phyloP scores from a whole-genome alignment of 768 basidiomycete genomes.

The Neoboletus subvelutipes region DNA sequence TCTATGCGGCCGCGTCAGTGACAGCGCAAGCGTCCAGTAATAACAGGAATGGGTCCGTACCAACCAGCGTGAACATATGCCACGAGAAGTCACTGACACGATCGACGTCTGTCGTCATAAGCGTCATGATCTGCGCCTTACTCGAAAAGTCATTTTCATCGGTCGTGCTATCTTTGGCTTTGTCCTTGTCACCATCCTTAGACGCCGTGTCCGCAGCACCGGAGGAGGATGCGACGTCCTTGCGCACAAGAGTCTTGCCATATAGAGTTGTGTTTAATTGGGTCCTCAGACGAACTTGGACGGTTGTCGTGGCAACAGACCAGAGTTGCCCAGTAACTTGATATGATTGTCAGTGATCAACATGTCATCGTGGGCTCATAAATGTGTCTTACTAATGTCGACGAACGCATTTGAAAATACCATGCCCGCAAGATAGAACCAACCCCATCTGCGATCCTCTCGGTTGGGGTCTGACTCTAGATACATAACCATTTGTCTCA shows the following conservation, averaged over 20 bases:
- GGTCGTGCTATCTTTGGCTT: slow-evolving; percentile 14
- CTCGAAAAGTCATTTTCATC: slow-evolving; percentile 60
- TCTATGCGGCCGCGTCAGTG: slow-evolving; percentile 39
- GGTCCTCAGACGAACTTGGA: slow-evolving; percentile 69
- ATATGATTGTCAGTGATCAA: slow-evolving; percentile 8
- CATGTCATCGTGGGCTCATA: not conserved
- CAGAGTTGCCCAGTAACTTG: slow-evolving; percentile 69
- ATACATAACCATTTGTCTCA: slow-evolving; percentile 59
- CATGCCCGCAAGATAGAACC: slow-evolving; percentile 61
- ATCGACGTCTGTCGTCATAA: slow-evolving; percentile 95
- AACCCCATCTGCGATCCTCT: slow-evolving; percentile 65
- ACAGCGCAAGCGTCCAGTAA: not conserved
- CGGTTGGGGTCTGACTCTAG: slow-evolving; percentile 62
- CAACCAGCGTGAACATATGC: slow-evolving; percentile 74
- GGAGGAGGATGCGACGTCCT: slow-evolving; percentile 75
- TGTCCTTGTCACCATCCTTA: slow-evolving; percentile 21
- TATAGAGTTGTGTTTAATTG: slow-evolving; percentile 86
- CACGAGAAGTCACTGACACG: slow-evolving; percentile 82
- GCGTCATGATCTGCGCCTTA: slow-evolving; percentile 86
- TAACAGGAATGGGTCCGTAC: slow-evolving; percentile 35
- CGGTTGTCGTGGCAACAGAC: slow-evolving; percentile 63
- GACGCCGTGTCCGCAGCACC: slow-evolving; percentile 28
- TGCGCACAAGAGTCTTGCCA: slow-evolving; percentile 82
- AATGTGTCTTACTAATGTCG: slow-evolving; percentile 40
- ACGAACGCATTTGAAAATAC: slow-evolving; percentile 44